Conservation (phyloP, 2,329 filamentous ascomycete species). For the Hypocrella siamensis region DNA sequence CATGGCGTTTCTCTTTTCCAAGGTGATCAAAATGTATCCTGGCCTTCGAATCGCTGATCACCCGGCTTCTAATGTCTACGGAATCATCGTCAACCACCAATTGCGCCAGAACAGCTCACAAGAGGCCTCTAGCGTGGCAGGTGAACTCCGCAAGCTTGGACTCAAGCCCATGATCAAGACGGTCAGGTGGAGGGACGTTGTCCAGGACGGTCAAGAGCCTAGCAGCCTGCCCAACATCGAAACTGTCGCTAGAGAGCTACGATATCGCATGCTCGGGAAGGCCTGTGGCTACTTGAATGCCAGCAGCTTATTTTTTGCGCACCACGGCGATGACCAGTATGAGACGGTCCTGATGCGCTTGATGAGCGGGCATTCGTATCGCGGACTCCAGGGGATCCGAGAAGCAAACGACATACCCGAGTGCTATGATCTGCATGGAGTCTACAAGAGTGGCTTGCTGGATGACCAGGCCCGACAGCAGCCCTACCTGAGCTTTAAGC, state of each 20-base stretch:
- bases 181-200: constrained; percentile 31
- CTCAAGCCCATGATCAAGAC: constrained; percentile 11
- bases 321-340: constrained; percentile 82
- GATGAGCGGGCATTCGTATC: constrained; percentile 46
- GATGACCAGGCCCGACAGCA: constrained; percentile 23
- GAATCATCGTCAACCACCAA: constrained; percentile 41
- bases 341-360: constrained; percentile 80
- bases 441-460: constrained; percentile 47
- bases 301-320: constrained; percentile 56
- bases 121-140: constrained; percentile 34
- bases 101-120: constrained; percentile 33
- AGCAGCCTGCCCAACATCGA: constrained; percentile 49
- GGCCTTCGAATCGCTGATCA: constrained; percentile 28
- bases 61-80: constrained; percentile 23
- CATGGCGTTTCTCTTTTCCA: constrained; percentile 57
- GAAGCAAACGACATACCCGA: constrained; percentile 60
- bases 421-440: constrained; percentile 58
- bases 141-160: constrained; percentile 21
- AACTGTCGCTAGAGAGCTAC: constrained; percentile 53
- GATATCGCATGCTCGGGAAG: constrained; percentile 56
- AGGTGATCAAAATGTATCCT: constrained; percentile 19
- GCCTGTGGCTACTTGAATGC: constrained; percentile 38
- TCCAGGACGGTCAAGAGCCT: constrained; percentile 15
- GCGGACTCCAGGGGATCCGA: constrained; percentile 59
- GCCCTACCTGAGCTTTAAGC: constrained; percentile 23